Conservation (phyloP, 768 basidiomycete species). For the Galerina marginata region DNA sequence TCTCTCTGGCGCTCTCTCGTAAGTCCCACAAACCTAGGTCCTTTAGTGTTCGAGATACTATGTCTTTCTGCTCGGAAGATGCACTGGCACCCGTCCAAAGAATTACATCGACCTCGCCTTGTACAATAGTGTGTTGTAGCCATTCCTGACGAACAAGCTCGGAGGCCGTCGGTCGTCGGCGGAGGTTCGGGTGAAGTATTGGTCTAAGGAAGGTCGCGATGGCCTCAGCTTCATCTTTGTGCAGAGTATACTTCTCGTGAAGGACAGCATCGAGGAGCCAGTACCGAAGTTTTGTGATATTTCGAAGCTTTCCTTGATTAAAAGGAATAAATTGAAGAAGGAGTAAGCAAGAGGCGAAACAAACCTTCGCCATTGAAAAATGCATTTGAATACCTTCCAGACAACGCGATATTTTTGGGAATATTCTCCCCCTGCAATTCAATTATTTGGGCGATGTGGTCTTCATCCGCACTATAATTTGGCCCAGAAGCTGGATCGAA, state of each 20-base stretch:
- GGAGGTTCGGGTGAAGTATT: conserved; percentile 89
- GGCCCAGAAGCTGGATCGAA: conserved; percentile 97
- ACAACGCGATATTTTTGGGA: conserved; percentile 80
- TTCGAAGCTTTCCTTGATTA: conserved; percentile 74
- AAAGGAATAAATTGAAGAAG: background rate
- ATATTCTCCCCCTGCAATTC: conserved; percentile 88
- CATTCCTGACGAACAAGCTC: conserved; percentile 87
- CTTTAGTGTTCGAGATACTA: conserved; percentile 45
- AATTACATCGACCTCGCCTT: conserved; percentile 86
- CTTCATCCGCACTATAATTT: conserved; percentile 94
- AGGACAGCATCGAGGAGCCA: conserved; percentile 89
- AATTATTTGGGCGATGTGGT: conserved; percentile 97
- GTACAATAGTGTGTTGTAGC: conserved; percentile 84
- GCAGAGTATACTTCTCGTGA: conserved; percentile 95
- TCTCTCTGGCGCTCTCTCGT: conserved; percentile 42
- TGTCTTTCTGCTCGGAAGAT: conserved; percentile 45
- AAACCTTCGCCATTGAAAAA: conserved; percentile 94
- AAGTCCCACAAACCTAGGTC: conserved; percentile 16
- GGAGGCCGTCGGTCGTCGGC: conserved; percentile 86
- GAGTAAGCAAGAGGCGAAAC: conserved; percentile 17
- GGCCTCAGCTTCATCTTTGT: conserved; percentile 77
- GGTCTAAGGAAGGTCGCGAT: conserved; percentile 84
- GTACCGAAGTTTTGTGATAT: conserved; percentile 91
- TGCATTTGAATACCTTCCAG: conserved; percentile 91
- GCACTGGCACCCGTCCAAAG: conserved; percentile 54